Conservation (phyloP, 2,329 filamentous ascomycete species). For the Penicillium frequentans region DNA sequence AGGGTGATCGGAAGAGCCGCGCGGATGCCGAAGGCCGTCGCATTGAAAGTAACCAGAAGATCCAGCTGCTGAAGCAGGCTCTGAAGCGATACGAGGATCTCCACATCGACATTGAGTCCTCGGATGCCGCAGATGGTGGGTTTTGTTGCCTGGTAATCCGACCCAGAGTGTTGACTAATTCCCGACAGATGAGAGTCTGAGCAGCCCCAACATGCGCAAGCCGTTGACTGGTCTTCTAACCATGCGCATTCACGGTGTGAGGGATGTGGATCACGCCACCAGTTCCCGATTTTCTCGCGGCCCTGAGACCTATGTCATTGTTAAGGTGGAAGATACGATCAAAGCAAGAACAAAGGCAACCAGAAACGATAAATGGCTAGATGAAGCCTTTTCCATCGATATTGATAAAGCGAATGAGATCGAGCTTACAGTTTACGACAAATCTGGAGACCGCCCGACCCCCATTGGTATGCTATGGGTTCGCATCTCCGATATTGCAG, state of each 20-base stretch:
- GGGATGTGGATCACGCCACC: conserved; percentile 90
- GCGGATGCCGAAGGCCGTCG: conserved; percentile 85
- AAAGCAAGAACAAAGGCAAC: conserved; percentile 85
- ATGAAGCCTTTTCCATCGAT: conserved; percentile 86
- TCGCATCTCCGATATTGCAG: conserved; percentile 92
- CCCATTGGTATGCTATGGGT: conserved; percentile 97
- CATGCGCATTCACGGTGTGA: conserved; percentile 82
- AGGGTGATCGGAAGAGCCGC: conserved; percentile 93
- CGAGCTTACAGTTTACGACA: conserved; percentile 96
- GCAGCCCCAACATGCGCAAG: conserved; percentile 90
- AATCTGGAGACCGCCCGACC: conserved; percentile 82
- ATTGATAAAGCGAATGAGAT: conserved; percentile 99
- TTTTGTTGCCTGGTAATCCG: background rate
- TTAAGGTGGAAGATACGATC: conserved; percentile 94
- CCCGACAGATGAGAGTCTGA: conserved; percentile 84
- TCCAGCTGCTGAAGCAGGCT: conserved; percentile 90
- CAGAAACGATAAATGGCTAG: conserved; percentile 85
- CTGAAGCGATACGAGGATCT: conserved; percentile 96
- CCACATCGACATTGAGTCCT: conserved; percentile 84
- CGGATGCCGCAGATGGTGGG: conserved; percentile 78
- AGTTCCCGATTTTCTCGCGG: conserved; percentile 80
- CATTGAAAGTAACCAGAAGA: conserved; percentile 97
- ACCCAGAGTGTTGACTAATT: conserved; percentile 26
- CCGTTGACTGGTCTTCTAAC: conserved; percentile 89
- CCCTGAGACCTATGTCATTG: conserved; percentile 90